Percentiles rank a stretch among this genome's conserved stretches.
Evolutionary conservation across 345 rosid genomes (phyloP).

Genomic region (Sisymbrium irio): DNA sequence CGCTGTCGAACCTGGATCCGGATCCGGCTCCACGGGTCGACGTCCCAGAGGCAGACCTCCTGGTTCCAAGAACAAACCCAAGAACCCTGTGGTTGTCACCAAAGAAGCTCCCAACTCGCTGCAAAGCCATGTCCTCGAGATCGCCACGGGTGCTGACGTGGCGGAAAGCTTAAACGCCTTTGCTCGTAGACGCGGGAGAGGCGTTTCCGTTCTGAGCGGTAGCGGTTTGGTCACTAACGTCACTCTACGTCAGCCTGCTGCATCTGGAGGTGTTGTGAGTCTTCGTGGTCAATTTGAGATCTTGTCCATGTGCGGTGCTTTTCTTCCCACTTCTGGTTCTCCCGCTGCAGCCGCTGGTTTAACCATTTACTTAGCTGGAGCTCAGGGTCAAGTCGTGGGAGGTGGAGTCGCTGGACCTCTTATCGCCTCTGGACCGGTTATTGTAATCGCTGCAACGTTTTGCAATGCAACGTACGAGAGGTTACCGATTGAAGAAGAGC

Average conservation of each 20-base stretch:
- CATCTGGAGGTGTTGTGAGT: constrained; percentile 61
- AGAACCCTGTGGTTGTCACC: constrained; percentile 65
- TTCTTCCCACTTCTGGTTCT: constrained; percentile 64
- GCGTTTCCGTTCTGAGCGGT: constrained; percentile 78
- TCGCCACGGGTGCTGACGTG: constrained; percentile 71
- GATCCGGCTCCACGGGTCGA: constrained; percentile 52
- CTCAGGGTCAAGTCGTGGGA: constrained; percentile 90
- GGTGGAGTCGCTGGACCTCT: constrained; percentile 70
- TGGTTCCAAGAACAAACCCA: constrained; percentile 86
- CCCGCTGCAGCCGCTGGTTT: constrained; percentile 74
- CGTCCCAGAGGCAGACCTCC: constrained; percentile 86
- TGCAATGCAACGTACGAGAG: constrained; percentile 78
- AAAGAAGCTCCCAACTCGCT: constrained; percentile 86
- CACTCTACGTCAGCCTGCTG: constrained; percentile 74
- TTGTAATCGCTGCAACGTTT: constrained; percentile 84
- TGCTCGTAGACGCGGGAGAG: constrained; percentile 65
- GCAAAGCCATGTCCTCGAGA: constrained; percentile 82
- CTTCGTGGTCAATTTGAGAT: constrained; percentile 90
- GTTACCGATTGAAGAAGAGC: constrained; percentile 55
- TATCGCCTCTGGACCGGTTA: constrained; percentile 77
- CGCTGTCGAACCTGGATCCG: constrained; percentile 20
- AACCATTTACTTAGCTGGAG: constrained; percentile 77
- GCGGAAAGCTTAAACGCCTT: constrained; percentile 60
- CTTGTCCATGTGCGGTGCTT: constrained; percentile 71
- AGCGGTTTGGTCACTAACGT: constrained; percentile 77